Evolutionary conservation across 768 basidiomycete genomes (phyloP).

Genomic region (Termitomyces sp.): DNA sequence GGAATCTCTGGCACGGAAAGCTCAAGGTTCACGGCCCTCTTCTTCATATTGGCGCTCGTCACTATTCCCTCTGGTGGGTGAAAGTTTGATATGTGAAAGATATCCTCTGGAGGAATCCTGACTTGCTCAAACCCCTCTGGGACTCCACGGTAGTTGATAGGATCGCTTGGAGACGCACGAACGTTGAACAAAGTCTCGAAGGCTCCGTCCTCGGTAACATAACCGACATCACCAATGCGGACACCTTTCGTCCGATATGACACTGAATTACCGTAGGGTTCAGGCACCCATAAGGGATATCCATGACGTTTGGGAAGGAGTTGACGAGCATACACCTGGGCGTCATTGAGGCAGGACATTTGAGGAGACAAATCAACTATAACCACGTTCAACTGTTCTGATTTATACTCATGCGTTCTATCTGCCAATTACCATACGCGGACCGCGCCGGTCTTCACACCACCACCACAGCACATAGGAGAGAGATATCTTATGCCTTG

Average conservation of each 20-base stretch:
- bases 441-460: too few relatives aligned
- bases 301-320: slow-evolving; percentile 20
- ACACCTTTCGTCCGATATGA: slow-evolving; percentile 18
- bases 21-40: slow-evolving; percentile 2
- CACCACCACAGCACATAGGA: too few relatives aligned
- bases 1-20: slow-evolving; percentile 6
- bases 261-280: slow-evolving; percentile 19
- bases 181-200: slow-evolving; percentile 19
- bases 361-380: too few relatives aligned
- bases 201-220: slow-evolving; percentile 18
- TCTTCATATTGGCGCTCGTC: slow-evolving; percentile 7
- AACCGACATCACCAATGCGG: slow-evolving; percentile 19
- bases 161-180: slow-evolving; percentile 10
- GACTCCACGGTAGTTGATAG: slow-evolving; percentile 14
- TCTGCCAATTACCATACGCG: background rate
- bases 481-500: background rate
- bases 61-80: slow-evolving; percentile 3
- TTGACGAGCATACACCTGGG: slow-evolving; percentile 11
- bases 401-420: too few relatives aligned
- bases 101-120: slow-evolving; percentile 9
- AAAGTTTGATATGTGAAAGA: slow-evolving; percentile 9
- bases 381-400: background rate
- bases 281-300: slow-evolving; percentile 28
- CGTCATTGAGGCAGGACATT: slow-evolving; percentile 10
- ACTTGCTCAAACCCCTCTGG: slow-evolving; percentile 13